Evolutionary conservation across 805 yeast species (phyloP), one percentile per base, ranked within the genome.

Genomic region (Ogataea paradorogensis): DNA sequence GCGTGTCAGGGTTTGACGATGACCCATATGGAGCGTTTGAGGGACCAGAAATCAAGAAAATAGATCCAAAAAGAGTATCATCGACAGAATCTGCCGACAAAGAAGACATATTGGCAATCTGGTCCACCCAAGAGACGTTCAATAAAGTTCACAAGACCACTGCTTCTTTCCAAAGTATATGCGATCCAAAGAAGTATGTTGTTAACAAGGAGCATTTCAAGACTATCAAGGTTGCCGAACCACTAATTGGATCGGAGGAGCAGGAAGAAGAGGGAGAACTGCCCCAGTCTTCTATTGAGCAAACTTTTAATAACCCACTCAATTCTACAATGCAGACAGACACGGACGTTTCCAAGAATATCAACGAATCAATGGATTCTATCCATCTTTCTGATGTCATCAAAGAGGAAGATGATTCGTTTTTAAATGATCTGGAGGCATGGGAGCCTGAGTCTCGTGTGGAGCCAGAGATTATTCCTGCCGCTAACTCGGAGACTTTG

Each of bases 1-100:
- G 52, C 11, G 48, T 53, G 9, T 71, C 78, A 3, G 58, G 57
- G 18, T 63, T 73, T 28, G 76, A 71, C 35, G 62, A 71, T 23
- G 65, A 64, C 43, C 63, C 67, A 34, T 61, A 58, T 46, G 73
- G 70, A 13, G 46, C 43, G 15, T 47, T 44, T 15, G 56, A 58
- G 18, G 73, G 68, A 42, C 63, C 65, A 16, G 53, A 48, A 26
- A 39, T 32, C 21, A 33, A 30, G 8, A 30, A 35, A 14, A 9
- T 7, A 23, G 28, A 24, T 15, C 25, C 24, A 20, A 47, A 34
- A 27, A 43, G 58, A n/a, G 47, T 47, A 4, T 37, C 48, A 6
- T 51, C 56, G 15, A 42, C 53, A 3, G 65, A 61, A 27, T 39
- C 48, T 6, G 50, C 64, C 7, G 61, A 58, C 11, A 49, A 50